These are phyloP conservation scores for Leishmania turanica DNA, from an alignment of 208 protist species.

Conservation along the genomic window DNA sequence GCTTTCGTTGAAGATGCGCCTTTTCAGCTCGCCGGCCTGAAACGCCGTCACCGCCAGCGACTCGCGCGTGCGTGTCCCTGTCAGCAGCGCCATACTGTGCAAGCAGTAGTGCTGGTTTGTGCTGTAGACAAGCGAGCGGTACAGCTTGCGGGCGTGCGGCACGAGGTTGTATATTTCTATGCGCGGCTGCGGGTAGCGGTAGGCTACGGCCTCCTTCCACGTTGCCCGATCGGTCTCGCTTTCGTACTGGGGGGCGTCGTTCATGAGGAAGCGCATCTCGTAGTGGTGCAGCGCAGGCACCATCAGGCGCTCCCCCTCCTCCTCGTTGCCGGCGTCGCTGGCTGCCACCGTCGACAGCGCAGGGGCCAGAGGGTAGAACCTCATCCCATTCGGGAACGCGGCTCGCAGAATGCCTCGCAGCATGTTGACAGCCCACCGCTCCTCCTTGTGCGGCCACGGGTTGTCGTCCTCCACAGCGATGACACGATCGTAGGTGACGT, in stretches of 20 bases:
- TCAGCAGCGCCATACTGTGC: constrained; percentile 58
- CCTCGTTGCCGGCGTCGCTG: constrained; percentile 6
- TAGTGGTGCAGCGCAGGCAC: constrained; percentile 27
- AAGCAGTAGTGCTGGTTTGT: constrained; percentile 75
- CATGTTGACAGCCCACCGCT: constrained; percentile 80
- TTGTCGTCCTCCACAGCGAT: constrained; percentile 44
- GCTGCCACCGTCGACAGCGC: constrained; percentile 9
- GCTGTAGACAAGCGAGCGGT: constrained; percentile 74
- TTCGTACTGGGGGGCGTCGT: constrained; percentile 64
- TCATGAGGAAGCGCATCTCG: constrained; percentile 67
- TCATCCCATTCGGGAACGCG: constrained; percentile 45
- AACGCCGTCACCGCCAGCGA: constrained; percentile 44
- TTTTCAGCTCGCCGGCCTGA: constrained; percentile 67
- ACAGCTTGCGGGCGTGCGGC: constrained; percentile 74
- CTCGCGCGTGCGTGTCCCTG: constrained; percentile 34
- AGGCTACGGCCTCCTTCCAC: constrained; percentile 87
- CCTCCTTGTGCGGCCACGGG: constrained; percentile 49
- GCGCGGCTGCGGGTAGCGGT: constrained; percentile 49
- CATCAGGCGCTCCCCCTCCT: neutral
- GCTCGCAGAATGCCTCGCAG: constrained; percentile 40
- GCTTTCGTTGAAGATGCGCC: constrained; percentile 53
- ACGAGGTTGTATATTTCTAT: constrained; percentile 81
- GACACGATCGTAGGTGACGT: constrained; percentile 53
- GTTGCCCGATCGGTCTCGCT: constrained; percentile 60
- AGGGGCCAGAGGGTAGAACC: constrained; percentile 55